Evolutionary conservation across 1,139 yeast species (phyloP), one percentile per base, ranked within the genome.

Genomic region (Debaryomyces fabryi): DNA sequence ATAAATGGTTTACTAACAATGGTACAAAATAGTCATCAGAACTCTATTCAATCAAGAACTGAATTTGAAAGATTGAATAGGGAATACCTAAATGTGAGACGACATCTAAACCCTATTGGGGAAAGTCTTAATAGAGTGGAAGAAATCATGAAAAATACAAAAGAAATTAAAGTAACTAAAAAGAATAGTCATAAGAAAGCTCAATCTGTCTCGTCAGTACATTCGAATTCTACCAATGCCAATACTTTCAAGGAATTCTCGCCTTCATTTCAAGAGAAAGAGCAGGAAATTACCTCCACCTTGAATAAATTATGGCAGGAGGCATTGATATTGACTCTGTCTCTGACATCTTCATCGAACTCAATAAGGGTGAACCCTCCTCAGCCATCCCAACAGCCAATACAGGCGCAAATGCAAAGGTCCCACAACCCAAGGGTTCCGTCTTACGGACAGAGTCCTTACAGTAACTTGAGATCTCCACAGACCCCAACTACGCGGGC

Each of bases 51-150:
- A 52, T 79, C 83, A 15, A 75, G 91, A 53, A 80, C 89, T 10
- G 96, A 87, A 58, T 86, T 82, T 62, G 96, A 88, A 60, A 73
- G 90, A 51, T 76, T 87, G 40, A 82, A 90, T 20, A 72, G 91
- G 52, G 96, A 88, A 58, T 87, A 84, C 56, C 70, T 84, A 47
- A 86, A 83, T 55, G 86, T 86, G 0, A 70, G 91, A 56, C 74
- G 95, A 52, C 81, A 85, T 62, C 69, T 72, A 35, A 87, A 87
- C 52, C 96, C 96, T 0, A 69, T 87, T 3, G 79, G 81, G 1
- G 88, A 83, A 47, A 78, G 89, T 9, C 67, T 88, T 38, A 72
- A 75, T 40, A 68, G 93, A 53, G 59, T 73, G 20, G 68, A 65
- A 32, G 63, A 62, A 37, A 58, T 52, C 33, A 50, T 58, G 38